phyloP scores from a whole-genome alignment of 2,329 filamentous ascomycete species.

The Hirsutella rhossiliensis region DNA sequence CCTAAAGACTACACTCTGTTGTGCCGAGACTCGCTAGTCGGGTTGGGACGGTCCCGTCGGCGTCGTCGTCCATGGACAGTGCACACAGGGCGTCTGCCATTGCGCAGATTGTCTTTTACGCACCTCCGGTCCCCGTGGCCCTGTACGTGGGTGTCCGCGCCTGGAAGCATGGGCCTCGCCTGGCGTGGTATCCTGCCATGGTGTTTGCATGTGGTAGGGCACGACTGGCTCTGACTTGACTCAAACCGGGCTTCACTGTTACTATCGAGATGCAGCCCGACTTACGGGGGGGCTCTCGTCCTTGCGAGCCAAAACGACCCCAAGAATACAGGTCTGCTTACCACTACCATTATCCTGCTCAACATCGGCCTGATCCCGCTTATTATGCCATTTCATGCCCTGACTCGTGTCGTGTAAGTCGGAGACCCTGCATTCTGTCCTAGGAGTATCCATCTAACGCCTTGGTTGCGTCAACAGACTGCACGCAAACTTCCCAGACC shows the following conservation, averaged over 20 bases:
- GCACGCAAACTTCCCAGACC: not conserved
- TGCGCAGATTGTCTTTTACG: slow-evolving; percentile 8
- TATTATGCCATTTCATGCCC: slow-evolving; percentile 3
- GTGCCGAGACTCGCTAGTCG: not conserved
- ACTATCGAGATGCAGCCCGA: slow-evolving; percentile 2
- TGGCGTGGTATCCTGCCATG: slow-evolving; percentile 8
- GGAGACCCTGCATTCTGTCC: not conserved
- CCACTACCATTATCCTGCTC: slow-evolving; percentile 5
- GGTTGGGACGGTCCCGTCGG: not conserved
- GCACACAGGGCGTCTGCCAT: slow-evolving; percentile 8
- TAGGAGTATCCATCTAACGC: not conserved
- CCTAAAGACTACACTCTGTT: no score
- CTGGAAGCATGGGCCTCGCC: slow-evolving; percentile 6
- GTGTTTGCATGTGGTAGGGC: slow-evolving; percentile 1
- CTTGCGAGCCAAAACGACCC: not conserved
- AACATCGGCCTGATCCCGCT: slow-evolving; percentile 6
- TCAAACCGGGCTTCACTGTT: slow-evolving; percentile 1
- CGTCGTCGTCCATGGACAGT: not conserved
- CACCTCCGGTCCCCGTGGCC: slow-evolving; percentile 5
- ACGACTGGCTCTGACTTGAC: slow-evolving; percentile 3
- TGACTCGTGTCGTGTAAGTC: slow-evolving; percentile 5
- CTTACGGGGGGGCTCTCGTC: not conserved
- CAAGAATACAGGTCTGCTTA: slow-evolving; percentile 1
- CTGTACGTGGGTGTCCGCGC: slow-evolving; percentile 6
- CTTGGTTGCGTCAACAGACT: not conserved